Evolutionary conservation across 257 asterid genomes (phyloP).

Genomic region (Linaria vulgaris): DNA sequence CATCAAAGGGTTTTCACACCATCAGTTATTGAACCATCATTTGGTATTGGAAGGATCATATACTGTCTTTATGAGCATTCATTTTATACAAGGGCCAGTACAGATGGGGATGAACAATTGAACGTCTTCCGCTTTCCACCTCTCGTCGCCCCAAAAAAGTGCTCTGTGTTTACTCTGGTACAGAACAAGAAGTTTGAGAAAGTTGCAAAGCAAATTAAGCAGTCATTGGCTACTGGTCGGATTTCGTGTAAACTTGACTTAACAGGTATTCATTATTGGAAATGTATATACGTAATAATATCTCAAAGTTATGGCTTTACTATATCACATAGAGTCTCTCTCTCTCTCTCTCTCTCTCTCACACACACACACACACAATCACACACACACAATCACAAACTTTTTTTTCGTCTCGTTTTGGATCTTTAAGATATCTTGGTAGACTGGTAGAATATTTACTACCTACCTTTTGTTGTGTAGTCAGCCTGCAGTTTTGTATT

Average conservation of each 20-base stretch:
- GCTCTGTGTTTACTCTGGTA: constrained; percentile 90
- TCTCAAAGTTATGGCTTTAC: too few relatives aligned
- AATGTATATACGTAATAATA: too few relatives aligned
- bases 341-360: not conserved
- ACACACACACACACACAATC: too few relatives aligned
- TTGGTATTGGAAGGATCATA: constrained; percentile 88
- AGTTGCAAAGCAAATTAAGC: constrained; percentile 66
- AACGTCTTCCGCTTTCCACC: constrained; percentile 87
- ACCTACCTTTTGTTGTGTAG: too few relatives aligned
- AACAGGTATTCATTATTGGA: constrained; percentile 74
- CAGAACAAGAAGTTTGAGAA: constrained; percentile 75
- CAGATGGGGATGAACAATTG: constrained; percentile 78
- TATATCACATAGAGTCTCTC: too few relatives aligned
- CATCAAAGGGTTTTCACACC: constrained; percentile 93
- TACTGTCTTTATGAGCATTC: constrained; percentile 87
- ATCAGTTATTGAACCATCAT: constrained; percentile 89
- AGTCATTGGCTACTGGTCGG: constrained; percentile 62
- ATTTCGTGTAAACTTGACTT: constrained; percentile 77
- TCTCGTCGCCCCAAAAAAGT: constrained; percentile 82
- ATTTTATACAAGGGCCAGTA: constrained; percentile 72
- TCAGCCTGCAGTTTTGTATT: too few relatives aligned
- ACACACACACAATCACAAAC: too few relatives aligned
- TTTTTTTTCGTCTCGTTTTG: too few relatives aligned
- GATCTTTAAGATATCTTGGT: too few relatives aligned
- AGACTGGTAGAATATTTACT: too few relatives aligned